phyloP scores from a whole-genome alignment of 2,329 filamentous ascomycete species.

The Samsoniella hepiali region DNA sequence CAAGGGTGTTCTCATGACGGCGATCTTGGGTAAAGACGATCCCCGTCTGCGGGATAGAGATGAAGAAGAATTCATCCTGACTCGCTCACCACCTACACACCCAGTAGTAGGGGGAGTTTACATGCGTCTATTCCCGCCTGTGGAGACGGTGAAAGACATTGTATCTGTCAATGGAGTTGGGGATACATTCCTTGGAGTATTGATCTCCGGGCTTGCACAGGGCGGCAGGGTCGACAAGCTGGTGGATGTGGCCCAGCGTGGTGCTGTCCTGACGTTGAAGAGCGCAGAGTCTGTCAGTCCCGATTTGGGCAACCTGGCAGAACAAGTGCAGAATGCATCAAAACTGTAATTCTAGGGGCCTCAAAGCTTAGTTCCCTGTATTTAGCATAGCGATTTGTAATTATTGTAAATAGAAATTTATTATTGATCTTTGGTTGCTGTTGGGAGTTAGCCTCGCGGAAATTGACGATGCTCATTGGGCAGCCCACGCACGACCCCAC shows the following conservation, averaged over 20 bases:
- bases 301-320: slow-evolving; percentile 46
- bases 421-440: too few species aligned
- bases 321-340: slow-evolving; percentile 32
- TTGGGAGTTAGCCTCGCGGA: not conserved
- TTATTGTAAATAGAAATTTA: not conserved
- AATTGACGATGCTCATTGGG: not conserved
- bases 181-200: slow-evolving; percentile 84
- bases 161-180: slow-evolving; percentile 93
- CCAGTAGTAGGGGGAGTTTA: slow-evolving; percentile 71
- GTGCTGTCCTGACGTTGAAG: slow-evolving; percentile 73
- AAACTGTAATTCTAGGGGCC: not conserved
- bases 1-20: slow-evolving; percentile 71
- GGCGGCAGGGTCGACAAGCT: slow-evolving; percentile 56
- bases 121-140: slow-evolving; percentile 68
- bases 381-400: slow-evolving; percentile 9
- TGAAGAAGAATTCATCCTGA: slow-evolving; percentile 68
- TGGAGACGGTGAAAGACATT: slow-evolving; percentile 64
- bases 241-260: slow-evolving; percentile 77
- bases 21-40: slow-evolving; percentile 66
- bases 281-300: slow-evolving; percentile 70
- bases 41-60: slow-evolving; percentile 60
- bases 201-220: slow-evolving; percentile 73
- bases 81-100: slow-evolving; percentile 53
- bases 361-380: not conserved
- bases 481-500: not conserved